Conservation (phyloP, 345 rosid species). For the Syzygium aromaticum region DNA sequence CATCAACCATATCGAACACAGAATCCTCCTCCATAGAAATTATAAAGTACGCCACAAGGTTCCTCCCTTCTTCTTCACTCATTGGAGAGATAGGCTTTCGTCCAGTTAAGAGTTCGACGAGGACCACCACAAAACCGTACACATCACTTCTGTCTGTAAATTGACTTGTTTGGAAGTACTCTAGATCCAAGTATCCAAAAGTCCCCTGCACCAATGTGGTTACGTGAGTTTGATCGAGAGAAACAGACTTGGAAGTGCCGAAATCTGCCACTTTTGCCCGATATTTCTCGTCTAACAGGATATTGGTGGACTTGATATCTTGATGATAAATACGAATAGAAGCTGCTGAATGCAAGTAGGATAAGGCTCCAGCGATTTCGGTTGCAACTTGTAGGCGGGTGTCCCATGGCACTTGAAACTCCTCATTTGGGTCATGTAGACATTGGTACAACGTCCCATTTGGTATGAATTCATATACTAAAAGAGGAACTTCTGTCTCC, state of each 20-base stretch:
- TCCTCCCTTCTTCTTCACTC: background rate
- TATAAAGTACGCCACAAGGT: background rate
- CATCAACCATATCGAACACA: no score
- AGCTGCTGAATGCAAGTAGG: background rate
- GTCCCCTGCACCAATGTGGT: background rate
- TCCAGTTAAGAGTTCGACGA: background rate
- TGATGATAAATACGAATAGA: background rate
- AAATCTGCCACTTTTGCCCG: background rate
- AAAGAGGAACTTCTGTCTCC: background rate
- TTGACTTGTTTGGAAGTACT: background rate
- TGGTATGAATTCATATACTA: constrained; percentile 1
- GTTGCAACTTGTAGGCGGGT: background rate
- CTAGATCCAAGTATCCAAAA: background rate
- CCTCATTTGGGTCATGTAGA: background rate
- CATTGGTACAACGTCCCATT: background rate
- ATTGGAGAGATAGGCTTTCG: background rate
- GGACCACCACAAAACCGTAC: background rate
- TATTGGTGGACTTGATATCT: background rate
- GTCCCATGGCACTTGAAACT: background rate
- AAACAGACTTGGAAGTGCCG: background rate
- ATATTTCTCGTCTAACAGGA: background rate
- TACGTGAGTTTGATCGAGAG: background rate
- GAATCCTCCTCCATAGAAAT: no score
- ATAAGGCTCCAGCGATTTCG: background rate
- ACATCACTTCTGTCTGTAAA: background rate